Conservation (phyloP, 768 basidiomycete species). For the Gloeopeniophorella convolvens region DNA sequence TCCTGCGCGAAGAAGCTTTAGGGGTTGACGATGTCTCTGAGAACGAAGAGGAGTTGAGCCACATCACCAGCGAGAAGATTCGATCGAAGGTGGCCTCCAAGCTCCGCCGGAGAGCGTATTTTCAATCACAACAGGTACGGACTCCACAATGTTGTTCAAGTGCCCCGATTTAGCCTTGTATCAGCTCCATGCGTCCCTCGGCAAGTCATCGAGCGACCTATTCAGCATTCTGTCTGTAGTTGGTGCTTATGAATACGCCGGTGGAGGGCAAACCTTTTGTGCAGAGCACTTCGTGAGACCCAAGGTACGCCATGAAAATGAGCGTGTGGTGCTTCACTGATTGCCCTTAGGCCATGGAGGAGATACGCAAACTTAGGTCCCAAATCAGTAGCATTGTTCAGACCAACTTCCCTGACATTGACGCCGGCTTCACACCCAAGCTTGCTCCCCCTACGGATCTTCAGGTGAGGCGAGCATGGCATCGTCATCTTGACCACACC, state of each 20-base stretch:
- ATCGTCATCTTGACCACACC: too few species aligned
- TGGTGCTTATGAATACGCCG: slow-evolving; percentile 92
- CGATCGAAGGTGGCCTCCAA: slow-evolving; percentile 53
- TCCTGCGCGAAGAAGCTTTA: slow-evolving; percentile 75
- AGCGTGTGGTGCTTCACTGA: neutral
- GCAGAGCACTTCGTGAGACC: slow-evolving; percentile 80
- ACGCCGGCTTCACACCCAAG: slow-evolving; percentile 54
- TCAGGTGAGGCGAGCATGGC: slow-evolving; percentile 60
- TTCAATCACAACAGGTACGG: slow-evolving; percentile 70
- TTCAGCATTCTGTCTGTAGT: slow-evolving; percentile 89
- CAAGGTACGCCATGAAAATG: slow-evolving; percentile 51
- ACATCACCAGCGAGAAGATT: slow-evolving; percentile 41
- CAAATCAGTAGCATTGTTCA: slow-evolving; percentile 85
- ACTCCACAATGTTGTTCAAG: neutral
- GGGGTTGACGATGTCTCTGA: slow-evolving; percentile 37
- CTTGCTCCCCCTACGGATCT: slow-evolving; percentile 69
- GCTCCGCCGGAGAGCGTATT: slow-evolving; percentile 68
- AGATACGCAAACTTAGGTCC: slow-evolving; percentile 89
- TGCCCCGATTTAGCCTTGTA: neutral
- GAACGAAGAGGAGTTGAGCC: slow-evolving; percentile 35
- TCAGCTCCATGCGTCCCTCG: slow-evolving; percentile 74
- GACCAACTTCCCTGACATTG: slow-evolving; percentile 62
- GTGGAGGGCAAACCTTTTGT: slow-evolving; percentile 78
- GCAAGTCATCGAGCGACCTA: slow-evolving; percentile 74
- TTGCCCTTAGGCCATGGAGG: slow-evolving; percentile 82